A percentile compares a stretch with the other conserved stretches of the same genome.
These are phyloP conservation scores for Glycine latifolia DNA, from an alignment of 306 rosid genomes.

Conservation along the genomic window DNA sequence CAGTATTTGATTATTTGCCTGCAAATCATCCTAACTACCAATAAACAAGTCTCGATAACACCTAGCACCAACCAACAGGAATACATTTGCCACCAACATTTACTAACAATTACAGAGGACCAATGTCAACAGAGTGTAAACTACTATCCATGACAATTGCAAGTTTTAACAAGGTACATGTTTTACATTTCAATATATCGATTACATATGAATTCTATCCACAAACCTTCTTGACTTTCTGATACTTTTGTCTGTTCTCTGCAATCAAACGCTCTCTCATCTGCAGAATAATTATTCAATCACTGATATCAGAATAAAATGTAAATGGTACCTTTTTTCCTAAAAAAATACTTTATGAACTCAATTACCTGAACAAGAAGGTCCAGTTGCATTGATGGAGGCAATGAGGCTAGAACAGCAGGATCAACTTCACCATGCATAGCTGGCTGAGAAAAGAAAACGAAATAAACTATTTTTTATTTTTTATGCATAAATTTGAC, in stretches of 20 bases:
- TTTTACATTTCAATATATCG: slow-evolving; percentile 22
- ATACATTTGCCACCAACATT: slow-evolving; percentile 16
- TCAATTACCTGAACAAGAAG: slow-evolving; percentile 63
- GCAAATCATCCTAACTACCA: slow-evolving; percentile 25
- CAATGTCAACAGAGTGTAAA: slow-evolving; percentile 6
- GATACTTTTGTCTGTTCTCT: slow-evolving; percentile 93
- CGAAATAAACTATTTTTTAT: slow-evolving; percentile 1
- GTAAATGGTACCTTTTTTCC: background rate
- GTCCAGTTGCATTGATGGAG: slow-evolving; percentile 70
- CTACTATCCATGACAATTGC: slow-evolving; percentile 10
- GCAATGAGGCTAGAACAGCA: slow-evolving; percentile 61
- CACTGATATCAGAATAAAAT: slow-evolving; percentile 36
- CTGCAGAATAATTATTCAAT: slow-evolving; percentile 54
- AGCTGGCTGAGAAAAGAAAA: slow-evolving; percentile 51
- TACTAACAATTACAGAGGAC: slow-evolving; percentile 1
- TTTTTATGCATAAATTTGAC: slow-evolving; percentile 2
- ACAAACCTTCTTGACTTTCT: slow-evolving; percentile 92
- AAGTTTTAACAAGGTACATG: slow-evolving; percentile 5
- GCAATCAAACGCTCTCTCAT: slow-evolving; percentile 92
- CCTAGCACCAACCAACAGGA: slow-evolving; percentile 9
- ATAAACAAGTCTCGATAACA: background rate
- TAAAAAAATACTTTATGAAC: slow-evolving; percentile 34
- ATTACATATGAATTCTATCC: slow-evolving; percentile 36
- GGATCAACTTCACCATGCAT: slow-evolving; percentile 60
- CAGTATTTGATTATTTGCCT: slow-evolving; percentile 24